These are phyloP conservation scores for Metarhizium rileyi DNA, from an alignment of 2,329 filamentous ascomycete genomes.

Conservation along the genomic window DNA sequence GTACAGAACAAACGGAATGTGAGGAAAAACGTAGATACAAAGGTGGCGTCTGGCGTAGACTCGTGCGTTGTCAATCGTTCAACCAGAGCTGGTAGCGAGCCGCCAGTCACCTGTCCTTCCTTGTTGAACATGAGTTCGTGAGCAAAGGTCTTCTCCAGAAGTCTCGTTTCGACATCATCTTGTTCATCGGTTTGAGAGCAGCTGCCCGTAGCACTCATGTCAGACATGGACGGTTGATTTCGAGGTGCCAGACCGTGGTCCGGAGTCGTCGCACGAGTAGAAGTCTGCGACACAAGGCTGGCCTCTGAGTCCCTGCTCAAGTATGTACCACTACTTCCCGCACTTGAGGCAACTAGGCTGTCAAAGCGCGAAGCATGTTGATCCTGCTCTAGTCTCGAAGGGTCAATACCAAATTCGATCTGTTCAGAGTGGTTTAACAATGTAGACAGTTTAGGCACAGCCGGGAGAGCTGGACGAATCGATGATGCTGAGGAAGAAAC, in stretches of 20 bases:
- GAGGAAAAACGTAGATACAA: conserved; percentile 90
- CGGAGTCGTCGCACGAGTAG: conserved; percentile 81
- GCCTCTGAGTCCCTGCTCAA: conserved; percentile 72
- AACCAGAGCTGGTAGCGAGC: conserved; percentile 81
- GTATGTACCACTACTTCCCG: conserved; percentile 70
- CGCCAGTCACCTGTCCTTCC: conserved; percentile 88
- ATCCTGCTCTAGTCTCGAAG: conserved; percentile 38
- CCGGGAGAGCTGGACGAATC: conserved; percentile 39
- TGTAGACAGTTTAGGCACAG: conserved; percentile 48
- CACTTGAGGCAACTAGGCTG: conserved; percentile 65
- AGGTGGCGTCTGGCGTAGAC: conserved; percentile 81
- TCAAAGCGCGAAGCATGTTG: conserved; percentile 50
- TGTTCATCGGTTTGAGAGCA: conserved; percentile 61
- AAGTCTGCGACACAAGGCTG: conserved; percentile 70
- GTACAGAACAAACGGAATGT: conserved; percentile 92
- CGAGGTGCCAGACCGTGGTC: conserved; percentile 49
- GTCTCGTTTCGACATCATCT: conserved; percentile 68
- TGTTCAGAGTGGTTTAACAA: conserved; percentile 37
- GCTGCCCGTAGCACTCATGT: conserved; percentile 57
- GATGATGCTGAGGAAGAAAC: conserved; percentile 38
- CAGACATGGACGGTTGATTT: conserved; percentile 54
- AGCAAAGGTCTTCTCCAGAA: conserved; percentile 87
- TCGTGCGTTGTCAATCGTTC: conserved; percentile 90
- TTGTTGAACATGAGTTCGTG: conserved; percentile 91
- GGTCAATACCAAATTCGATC: conserved; percentile 31